Evolutionary conservation across 2,329 filamentous ascomycete genomes (phyloP), one percentile per base, ranked within the genome.

Genomic region (Pseudogymnoascus destructans): DNA sequence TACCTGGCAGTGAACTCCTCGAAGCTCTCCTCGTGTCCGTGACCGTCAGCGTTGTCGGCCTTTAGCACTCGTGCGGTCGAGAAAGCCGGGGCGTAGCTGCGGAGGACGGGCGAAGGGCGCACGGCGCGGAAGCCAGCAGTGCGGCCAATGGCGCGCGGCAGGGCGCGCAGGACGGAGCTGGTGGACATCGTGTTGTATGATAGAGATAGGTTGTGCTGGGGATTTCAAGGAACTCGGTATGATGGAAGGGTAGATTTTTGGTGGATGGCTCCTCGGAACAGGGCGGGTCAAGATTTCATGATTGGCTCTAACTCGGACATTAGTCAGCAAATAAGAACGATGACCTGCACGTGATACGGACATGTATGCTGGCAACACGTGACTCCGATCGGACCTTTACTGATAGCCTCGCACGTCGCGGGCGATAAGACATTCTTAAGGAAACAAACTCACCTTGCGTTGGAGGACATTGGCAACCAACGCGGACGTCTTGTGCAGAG

Each of bases 1-100:
- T 88, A 98, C 93, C 93, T 91, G 69, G 90, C 87, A 75, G 88
- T 90, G 77, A 98, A 98, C 79, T 97, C 91, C 80, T 98, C 93
- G 69, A 95, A 98, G 70, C 87, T 95, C 84, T 98, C 93, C 75
- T 98, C 93, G 71, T 85, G 82, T n/a, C n/a, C n/a, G 75, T 95
- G 88, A 70, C 74, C 74, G 63, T 79, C 76, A 58, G 70, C 76
- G 64, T 75, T 75, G 65, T 74, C 74, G 68, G 54, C 15, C 49
- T 52, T 54, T 46, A 61, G 63, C 63, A 62, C 77, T 78, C 70
- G 82, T 86, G 79, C 79, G 30, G 54, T 35, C 30, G 54, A 56
- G 54, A 56, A 56, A 56, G 54, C 54, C 17, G 54, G 30, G 30
- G 54, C 54, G 7, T 56, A 38, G 30, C 30, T 35, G 17, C 30